Evolutionary conservation across 2,329 filamentous ascomycete species (phyloP), one percentile per base, ranked within the genome.

Genomic region (Penicillium sp.): DNA sequence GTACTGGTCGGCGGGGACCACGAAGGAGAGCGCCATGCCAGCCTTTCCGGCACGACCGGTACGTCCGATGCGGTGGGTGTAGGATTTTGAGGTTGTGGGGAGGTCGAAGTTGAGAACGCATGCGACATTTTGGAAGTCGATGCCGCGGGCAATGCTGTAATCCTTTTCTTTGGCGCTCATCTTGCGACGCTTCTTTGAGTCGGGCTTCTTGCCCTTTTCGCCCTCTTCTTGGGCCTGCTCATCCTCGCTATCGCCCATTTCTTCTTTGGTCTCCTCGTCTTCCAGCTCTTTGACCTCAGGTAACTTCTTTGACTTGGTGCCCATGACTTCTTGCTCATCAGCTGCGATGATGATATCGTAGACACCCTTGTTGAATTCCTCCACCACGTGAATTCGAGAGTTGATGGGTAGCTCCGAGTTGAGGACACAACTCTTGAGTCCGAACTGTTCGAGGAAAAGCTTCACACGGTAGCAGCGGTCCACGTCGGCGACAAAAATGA

Each of bases 301-400:
- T 3, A 62, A 49, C 54, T 71, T 73, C 56, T 68, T 72, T 42
- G 66, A 58, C 54, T 74, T 75, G 6, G 62, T 54, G 11, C 89
- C 91, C 10, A 96, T 73, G 10, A 95, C 84, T 68, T 96, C 92
- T 60, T 89, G 88, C 70, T 96, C 92, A 65, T 99, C 94, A 0
- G 91, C 92, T 1, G 94, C 94, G 65, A 99, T 96, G 62, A 99
- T 92, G 58, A 97, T 97, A 66, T 99, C 93, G 80, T 99, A 99
- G 6, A 97, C 87, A 49, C 90, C 90, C 74, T 90, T 89, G 78
- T 97, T 99, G 77, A 99, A 99, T 72, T 97, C 92, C 66, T 97
- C 89, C 3, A 99, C 93, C 2, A 96, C 92, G 70, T 99, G 93
- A 38, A 97, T 86, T 55, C 94, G 83, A 1, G 90, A 94, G 67